phyloP scores from a whole-genome alignment of 1,139 yeast genomes.

The Protomyces inouyei region DNA sequence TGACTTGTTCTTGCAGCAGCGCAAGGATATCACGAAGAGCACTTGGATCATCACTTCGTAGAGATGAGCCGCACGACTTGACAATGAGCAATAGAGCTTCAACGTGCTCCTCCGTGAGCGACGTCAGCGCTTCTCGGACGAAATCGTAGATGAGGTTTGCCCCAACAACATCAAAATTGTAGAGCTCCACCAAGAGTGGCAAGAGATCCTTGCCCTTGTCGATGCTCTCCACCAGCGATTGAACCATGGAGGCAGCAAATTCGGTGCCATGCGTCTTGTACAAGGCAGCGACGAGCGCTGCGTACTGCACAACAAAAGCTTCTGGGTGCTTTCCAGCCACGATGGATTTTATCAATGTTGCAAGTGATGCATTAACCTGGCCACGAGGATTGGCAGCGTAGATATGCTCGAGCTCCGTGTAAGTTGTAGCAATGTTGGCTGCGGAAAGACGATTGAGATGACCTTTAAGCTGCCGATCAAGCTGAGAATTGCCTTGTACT shows the following conservation, averaged over 20 bases:
- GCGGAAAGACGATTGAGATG: constrained; percentile 82
- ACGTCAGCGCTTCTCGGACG: constrained; percentile 52
- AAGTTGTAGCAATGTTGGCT: constrained; percentile 66
- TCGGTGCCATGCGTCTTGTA: constrained; percentile 77
- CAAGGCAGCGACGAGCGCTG: constrained; percentile 69
- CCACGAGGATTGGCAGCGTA: constrained; percentile 70
- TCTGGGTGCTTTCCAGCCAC: constrained; percentile 69
- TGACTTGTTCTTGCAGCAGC: constrained; percentile 50
- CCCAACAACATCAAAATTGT: constrained; percentile 69
- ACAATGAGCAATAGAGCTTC: constrained; percentile 70
- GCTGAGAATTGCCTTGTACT: constrained; percentile 1
- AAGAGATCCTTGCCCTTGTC: constrained; percentile 51
- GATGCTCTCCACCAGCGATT: constrained; percentile 65
- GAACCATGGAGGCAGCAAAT: constrained; percentile 84
- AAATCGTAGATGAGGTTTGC: constrained; percentile 73
- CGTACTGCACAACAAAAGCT: constrained; percentile 71
- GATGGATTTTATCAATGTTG: constrained; percentile 59
- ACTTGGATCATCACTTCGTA: constrained; percentile 84
- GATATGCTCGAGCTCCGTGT: constrained; percentile 60
- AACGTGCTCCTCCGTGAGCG: constrained; percentile 65
- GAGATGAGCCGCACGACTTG: constrained; percentile 64
- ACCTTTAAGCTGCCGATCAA: constrained; percentile 32
- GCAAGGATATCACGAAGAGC: constrained; percentile 75
- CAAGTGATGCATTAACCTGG: constrained; percentile 62
- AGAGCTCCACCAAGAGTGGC: constrained; percentile 70